Percentiles rank a stretch among this genome's conserved stretches.
These are phyloP conservation scores for Calonectria pseudoturangicola DNA, from an alignment of 2,329 filamentous ascomycete genomes.

Conservation along the genomic window DNA sequence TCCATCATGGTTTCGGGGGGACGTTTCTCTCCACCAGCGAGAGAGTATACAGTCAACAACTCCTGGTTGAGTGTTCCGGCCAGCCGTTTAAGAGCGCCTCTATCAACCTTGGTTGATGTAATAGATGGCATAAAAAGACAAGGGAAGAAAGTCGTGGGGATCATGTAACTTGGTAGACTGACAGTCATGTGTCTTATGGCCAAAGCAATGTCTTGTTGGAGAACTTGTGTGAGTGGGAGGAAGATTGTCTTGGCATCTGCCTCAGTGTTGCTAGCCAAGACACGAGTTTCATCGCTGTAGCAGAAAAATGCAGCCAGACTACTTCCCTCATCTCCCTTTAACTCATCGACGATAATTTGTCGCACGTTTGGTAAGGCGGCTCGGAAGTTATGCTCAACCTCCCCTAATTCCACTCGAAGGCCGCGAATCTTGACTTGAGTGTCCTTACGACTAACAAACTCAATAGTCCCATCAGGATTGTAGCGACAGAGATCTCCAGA, in stretches of 20 bases:
- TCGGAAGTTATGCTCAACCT: slow-evolving; percentile 8
- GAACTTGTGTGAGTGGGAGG: neutral
- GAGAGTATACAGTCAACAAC: slow-evolving; percentile 16
- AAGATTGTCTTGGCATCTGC: neutral
- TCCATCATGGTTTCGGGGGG: slow-evolving; percentile 35
- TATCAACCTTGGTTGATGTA: slow-evolving; percentile 37
- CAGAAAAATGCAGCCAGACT: slow-evolving; percentile 9
- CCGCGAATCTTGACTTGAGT: slow-evolving; percentile 74
- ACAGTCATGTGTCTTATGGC: slow-evolving; percentile 1
- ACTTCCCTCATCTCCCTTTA: neutral
- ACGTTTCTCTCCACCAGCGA: slow-evolving; percentile 23
- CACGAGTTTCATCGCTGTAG: neutral
- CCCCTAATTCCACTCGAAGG: slow-evolving; percentile 57
- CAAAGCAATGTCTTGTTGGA: neutral
- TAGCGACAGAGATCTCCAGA: slow-evolving; percentile 16
- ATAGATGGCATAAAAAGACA: slow-evolving; percentile 17
- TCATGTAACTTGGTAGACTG: slow-evolving; percentile 6
- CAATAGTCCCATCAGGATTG: slow-evolving; percentile 11
- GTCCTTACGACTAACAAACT: slow-evolving; percentile 60
- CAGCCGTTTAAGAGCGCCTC: slow-evolving; percentile 20
- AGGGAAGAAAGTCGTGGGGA: slow-evolving; percentile 8
- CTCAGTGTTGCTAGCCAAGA: neutral
- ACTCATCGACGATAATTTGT: slow-evolving; percentile 13
- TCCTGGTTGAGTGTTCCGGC: slow-evolving; percentile 26
- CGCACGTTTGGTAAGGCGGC: neutral